Base-by-base conservation (phyloP, 495 filamentous ascomycete genomes). In the Trichocladium antarcticum region DNA sequence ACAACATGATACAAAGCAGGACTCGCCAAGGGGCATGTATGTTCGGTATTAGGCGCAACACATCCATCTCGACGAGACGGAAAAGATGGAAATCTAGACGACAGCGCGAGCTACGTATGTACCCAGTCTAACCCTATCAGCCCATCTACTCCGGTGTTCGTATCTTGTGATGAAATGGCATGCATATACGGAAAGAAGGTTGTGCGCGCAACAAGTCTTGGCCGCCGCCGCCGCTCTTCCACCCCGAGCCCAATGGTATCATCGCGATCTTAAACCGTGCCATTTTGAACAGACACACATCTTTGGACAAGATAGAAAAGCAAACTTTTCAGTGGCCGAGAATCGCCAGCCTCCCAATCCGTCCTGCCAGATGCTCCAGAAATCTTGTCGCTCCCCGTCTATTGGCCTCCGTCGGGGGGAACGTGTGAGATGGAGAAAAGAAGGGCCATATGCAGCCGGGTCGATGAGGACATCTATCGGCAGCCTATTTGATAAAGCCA, bases 251-350 rank as follows among this genome's bases (percentile, higher is more conserved):
- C 22, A 36, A 49, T 43, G 45, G 44, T 54, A 54, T 42, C 48
- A 32, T 40, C 35, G 40, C 48, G 12, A 38, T 38, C 48, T 24
- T 32, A 24, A 50, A 37, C 38, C 40, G 44, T 50, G 48, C 37
- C 17, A 37, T 50, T 50, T 27, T 36, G 22, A 44, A 49, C 3
- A 12, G 14, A 32, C 11, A 24, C 6, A n/a, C 10, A 24, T 24
- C 19, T 28, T 9, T n/a, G 32, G 14, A 20, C 17, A 29, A 16
- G 20, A 45, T 10, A 14, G 31, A 5, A 22, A 27, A 6, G 19
- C 2, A 11, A 22, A 36, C 22, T 35, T 36, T 17, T 37, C 21
- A 37, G 32, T 32, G 29, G 15, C 19, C 10, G 14, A 39, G 36
- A 10, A 47, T 11, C 19, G 6, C 37, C 17, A 21, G 37, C 45